These are phyloP conservation scores for Eucalyptus caleyi DNA, from an alignment of 345 rosid species.

Conservation along the genomic window DNA sequence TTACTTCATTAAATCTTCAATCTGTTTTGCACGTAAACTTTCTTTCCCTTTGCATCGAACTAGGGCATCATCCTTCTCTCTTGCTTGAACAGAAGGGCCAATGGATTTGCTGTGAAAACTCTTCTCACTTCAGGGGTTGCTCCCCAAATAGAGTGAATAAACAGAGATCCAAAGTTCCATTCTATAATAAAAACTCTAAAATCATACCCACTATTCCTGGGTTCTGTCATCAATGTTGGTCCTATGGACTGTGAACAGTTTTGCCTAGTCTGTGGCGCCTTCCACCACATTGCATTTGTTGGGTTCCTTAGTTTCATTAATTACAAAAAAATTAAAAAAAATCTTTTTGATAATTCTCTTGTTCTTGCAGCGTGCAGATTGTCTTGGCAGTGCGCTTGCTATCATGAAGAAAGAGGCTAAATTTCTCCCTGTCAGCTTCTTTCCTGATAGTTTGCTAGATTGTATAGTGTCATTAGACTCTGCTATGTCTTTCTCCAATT, in stretches of 20 bases:
- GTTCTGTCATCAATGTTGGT: not conserved
- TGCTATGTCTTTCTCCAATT: not conserved
- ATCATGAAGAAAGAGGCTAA: slow-evolving; percentile 89
- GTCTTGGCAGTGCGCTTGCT: slow-evolving; percentile 84
- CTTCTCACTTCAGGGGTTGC: not conserved
- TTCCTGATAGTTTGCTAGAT: not conserved
- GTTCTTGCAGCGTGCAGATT: slow-evolving; percentile 66
- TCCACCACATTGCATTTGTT: not conserved
- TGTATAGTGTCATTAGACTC: not conserved
- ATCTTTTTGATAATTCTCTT: not conserved
- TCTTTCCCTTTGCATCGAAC: not conserved
- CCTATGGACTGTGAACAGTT: not conserved
- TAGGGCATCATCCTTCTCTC: not conserved
- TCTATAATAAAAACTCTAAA: not conserved
- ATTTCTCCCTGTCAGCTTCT: slow-evolving; percentile 67
- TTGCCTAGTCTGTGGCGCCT: not conserved
- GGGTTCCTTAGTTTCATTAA: not conserved
- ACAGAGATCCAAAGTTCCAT: not conserved
- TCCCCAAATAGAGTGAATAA: not conserved
- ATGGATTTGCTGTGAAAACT: not conserved
- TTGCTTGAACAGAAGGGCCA: not conserved
- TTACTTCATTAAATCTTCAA: not conserved
- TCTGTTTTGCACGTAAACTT: not conserved
- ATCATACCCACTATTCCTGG: not conserved
- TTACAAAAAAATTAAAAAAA: not conserved